These are phyloP conservation scores for Lipomyces japonicus DNA, from an alignment of 805 yeast genomes.

Conservation along the genomic window DNA sequence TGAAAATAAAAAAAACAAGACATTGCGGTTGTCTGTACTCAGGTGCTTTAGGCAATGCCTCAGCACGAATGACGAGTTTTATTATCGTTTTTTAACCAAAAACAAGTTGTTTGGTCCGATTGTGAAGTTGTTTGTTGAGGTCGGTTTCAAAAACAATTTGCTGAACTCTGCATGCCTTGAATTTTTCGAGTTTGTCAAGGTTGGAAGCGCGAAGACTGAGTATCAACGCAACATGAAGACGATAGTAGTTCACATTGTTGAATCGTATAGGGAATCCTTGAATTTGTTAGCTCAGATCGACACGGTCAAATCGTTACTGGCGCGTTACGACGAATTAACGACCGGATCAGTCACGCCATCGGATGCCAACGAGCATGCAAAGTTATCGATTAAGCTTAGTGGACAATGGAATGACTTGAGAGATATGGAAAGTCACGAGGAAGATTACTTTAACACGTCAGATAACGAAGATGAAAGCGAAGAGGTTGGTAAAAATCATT, in stretches of 20 bases:
- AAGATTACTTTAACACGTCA: slow-evolving; percentile 28
- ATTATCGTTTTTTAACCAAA: slow-evolving; percentile 54
- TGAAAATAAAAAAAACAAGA: slow-evolving; percentile 40
- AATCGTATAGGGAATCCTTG: slow-evolving; percentile 36
- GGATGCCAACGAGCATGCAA: slow-evolving; percentile 7
- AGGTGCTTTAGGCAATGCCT: slow-evolving; percentile 65
- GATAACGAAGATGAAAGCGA: slow-evolving; percentile 18
- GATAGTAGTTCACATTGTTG: slow-evolving; percentile 36
- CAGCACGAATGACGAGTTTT: slow-evolving; percentile 57
- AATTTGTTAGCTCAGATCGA: slow-evolving; percentile 36
- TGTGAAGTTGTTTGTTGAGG: slow-evolving; percentile 48
- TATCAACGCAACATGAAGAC: slow-evolving; percentile 33
- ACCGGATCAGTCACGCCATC: slow-evolving; percentile 6
- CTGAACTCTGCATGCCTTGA: slow-evolving; percentile 74
- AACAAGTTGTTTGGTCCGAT: slow-evolving; percentile 51
- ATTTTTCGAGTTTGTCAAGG: slow-evolving; percentile 49
- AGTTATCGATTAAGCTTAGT: slow-evolving; percentile 1
- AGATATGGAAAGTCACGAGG: slow-evolving; percentile 19
- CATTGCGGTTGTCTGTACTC: slow-evolving; percentile 51
- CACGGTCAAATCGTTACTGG: slow-evolving; percentile 16
- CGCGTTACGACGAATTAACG: slow-evolving; percentile 7
- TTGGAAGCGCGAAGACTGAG: slow-evolving; percentile 20
- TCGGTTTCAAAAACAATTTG: slow-evolving; percentile 54
- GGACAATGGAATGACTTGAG: slow-evolving; percentile 14
- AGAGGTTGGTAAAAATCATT: not conserved